These are phyloP conservation scores for Syzygium aromaticum DNA, from an alignment of 345 rosid genomes.

Conservation along the genomic window DNA sequence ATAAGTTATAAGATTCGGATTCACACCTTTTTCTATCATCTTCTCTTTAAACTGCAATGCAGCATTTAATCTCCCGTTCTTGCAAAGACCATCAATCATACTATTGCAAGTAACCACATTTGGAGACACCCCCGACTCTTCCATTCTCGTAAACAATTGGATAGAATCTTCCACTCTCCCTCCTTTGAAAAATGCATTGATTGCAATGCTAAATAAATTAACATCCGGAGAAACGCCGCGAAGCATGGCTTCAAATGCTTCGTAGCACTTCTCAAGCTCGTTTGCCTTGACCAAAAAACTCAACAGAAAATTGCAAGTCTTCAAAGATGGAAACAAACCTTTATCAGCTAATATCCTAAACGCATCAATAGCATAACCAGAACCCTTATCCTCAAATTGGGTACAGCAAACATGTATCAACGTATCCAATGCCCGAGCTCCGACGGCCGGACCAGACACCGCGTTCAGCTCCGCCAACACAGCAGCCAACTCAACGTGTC, in stretches of 20 bases:
- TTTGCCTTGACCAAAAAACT: slow-evolving; percentile 48
- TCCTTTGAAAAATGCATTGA: slow-evolving; percentile 58
- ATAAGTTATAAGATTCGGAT: slow-evolving; percentile 51
- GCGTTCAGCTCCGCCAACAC: slow-evolving; percentile 35
- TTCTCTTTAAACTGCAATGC: slow-evolving; percentile 46
- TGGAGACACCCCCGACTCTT: slow-evolving; percentile 38
- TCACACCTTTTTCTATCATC: slow-evolving; percentile 42
- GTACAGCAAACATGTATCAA: slow-evolving; percentile 55
- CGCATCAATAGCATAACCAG: slow-evolving; percentile 36
- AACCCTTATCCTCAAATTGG: slow-evolving; percentile 44
- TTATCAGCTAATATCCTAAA: slow-evolving; percentile 33
- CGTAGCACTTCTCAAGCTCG: slow-evolving; percentile 40
- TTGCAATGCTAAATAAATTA: slow-evolving; percentile 50
- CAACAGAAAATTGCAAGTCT: slow-evolving; percentile 56
- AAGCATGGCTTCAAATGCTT: slow-evolving; percentile 42
- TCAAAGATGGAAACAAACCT: slow-evolving; percentile 52
- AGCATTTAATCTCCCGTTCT: slow-evolving; percentile 46
- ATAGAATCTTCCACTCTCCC: slow-evolving; percentile 46
- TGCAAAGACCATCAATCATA: slow-evolving; percentile 69
- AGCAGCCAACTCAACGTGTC: slow-evolving; percentile 34
- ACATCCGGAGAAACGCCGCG: slow-evolving; percentile 47
- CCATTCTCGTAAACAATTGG: slow-evolving; percentile 44
- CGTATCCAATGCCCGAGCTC: slow-evolving; percentile 36
- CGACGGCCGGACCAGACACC: slow-evolving; percentile 11
- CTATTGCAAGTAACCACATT: slow-evolving; percentile 61